These are phyloP conservation scores for Chlamydomonas urium DNA, from an alignment of 139 green algal genomes.

Conservation along the genomic window DNA sequence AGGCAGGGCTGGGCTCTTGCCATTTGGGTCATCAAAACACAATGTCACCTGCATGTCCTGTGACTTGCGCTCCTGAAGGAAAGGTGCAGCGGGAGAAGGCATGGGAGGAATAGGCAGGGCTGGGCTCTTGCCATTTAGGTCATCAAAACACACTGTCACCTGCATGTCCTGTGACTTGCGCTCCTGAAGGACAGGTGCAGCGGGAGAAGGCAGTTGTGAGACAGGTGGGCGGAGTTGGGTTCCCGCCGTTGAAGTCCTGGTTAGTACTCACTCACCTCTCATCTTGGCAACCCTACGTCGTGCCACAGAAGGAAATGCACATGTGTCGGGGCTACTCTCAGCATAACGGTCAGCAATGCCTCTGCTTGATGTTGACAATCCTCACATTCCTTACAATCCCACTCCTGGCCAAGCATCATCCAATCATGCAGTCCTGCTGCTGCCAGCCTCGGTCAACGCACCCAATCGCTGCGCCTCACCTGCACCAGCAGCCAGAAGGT, in stretches of 20 bases:
- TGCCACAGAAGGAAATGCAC: too few relatives aligned
- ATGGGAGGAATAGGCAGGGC: not conserved
- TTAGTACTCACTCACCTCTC: not conserved
- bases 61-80: not conserved
- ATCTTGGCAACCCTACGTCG: not conserved
- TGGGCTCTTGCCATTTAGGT: not conserved
- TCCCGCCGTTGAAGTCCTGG: not conserved
- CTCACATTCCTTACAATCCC: not conserved
- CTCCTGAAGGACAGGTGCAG: not conserved
- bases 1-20: not conserved
- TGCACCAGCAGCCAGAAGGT: slow-evolving; percentile 9
- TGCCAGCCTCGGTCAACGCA: not conserved
- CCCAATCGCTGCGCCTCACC: not conserved
- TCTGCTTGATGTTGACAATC: not conserved
- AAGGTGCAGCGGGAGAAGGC: not conserved
- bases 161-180: not conserved
- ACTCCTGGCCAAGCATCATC: not conserved
- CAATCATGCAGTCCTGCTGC: not conserved
- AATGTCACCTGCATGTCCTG: not conserved
- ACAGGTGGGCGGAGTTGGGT: not conserved
- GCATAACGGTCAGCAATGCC: not conserved
- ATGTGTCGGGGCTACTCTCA: not conserved
- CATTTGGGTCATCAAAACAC: not conserved
- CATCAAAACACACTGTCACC: not conserved
- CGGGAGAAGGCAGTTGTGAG: not conserved